These are phyloP conservation scores for Colletotrichum trifolii DNA, from an alignment of 2,329 filamentous ascomycete genomes.

Conservation along the genomic window DNA sequence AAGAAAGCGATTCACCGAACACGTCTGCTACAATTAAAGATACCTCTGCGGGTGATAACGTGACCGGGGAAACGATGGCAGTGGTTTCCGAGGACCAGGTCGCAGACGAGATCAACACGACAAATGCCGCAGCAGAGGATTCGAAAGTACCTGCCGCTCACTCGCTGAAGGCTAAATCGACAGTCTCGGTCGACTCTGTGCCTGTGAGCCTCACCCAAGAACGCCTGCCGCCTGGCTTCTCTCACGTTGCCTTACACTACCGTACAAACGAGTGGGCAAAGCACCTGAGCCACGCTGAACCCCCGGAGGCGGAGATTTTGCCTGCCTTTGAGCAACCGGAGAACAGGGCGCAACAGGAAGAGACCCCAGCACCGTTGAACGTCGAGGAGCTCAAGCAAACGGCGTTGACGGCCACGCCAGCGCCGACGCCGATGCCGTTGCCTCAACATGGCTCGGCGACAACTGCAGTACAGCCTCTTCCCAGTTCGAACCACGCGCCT, in stretches of 20 bases:
- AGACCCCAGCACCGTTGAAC: slow-evolving; percentile 71
- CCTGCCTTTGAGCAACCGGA: slow-evolving; percentile 57
- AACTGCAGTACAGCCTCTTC: slow-evolving; percentile 36
- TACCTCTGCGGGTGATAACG: too few species aligned
- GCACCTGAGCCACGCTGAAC: slow-evolving; percentile 82
- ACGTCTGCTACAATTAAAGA: too few species aligned
- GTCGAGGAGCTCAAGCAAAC: slow-evolving; percentile 74
- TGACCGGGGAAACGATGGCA: slow-evolving; percentile 8
- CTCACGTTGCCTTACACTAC: slow-evolving; percentile 82
- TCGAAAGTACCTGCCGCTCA: slow-evolving; percentile 32
- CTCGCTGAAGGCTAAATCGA: slow-evolving; percentile 53
- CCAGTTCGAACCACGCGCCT: slow-evolving; percentile 38
- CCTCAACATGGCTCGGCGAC: slow-evolving; percentile 44
- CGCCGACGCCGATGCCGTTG: slow-evolving; percentile 43
- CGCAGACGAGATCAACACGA: slow-evolving; percentile 20
- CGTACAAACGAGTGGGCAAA: slow-evolving; percentile 98
- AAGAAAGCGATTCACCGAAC: too few species aligned
- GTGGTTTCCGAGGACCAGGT: slow-evolving; percentile 40
- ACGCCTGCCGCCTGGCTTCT: slow-evolving; percentile 76
- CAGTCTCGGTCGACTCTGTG: slow-evolving; percentile 54
- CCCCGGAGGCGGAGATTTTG: slow-evolving; percentile 73
- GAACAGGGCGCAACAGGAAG: slow-evolving; percentile 46
- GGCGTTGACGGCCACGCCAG: slow-evolving; percentile 60
- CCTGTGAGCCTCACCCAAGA: slow-evolving; percentile 66
- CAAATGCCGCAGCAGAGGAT: slow-evolving; percentile 28